Base-by-base conservation (phyloP, 352 stramenopile genomes). In the Globisporangium megalacanthum region DNA sequence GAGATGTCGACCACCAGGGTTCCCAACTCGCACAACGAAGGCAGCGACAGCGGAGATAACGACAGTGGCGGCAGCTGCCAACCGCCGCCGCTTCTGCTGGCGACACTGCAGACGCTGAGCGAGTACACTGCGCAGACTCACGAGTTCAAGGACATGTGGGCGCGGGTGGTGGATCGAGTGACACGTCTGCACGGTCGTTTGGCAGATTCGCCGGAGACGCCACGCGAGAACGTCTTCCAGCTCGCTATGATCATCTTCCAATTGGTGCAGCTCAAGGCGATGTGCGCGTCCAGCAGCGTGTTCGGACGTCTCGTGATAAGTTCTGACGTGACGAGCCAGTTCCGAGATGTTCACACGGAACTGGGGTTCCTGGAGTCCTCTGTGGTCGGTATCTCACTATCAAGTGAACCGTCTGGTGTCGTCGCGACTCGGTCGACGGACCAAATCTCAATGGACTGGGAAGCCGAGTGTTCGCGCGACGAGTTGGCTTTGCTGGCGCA, bases 201-300 rank as follows among this genome's bases (percentile, higher is more conserved):
- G 8, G 19, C 19, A 10, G 9, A 13, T 1, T 31, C 17, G 20
- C 19, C 8, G 7, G 45, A 49, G 9, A 0, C 14, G 0, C 13
- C 45, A 20, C 45, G 22, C n/a, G 45, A 49, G 45, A 49, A 17
- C 45, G 45, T 6, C n/a, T n/a, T n/a, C n/a, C n/a, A n/a, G n/a
- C n/a, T n/a, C n/a, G n/a, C n/a, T n/a, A n/a, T n/a, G n/a, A 6
- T 56, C 51, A 13, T 56, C 11, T 36, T 56, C 9, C 33, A 41
- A 2, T 17, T 48, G 10, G 22, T 56, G 19, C 39, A 19, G 10
- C 4, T 56, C 3, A 4, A 35, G 8, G 4, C n/a, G 9, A 7
- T 15, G 17, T 55, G 49, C 36, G 17, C 49, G 13, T 4, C 31
- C 13, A 13, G 9, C 7, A 56, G 36, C n/a, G 14, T 56, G 13